These are phyloP conservation scores for Eutypa lata DNA, from an alignment of 2,329 filamentous ascomycete species.

Conservation along the genomic window DNA sequence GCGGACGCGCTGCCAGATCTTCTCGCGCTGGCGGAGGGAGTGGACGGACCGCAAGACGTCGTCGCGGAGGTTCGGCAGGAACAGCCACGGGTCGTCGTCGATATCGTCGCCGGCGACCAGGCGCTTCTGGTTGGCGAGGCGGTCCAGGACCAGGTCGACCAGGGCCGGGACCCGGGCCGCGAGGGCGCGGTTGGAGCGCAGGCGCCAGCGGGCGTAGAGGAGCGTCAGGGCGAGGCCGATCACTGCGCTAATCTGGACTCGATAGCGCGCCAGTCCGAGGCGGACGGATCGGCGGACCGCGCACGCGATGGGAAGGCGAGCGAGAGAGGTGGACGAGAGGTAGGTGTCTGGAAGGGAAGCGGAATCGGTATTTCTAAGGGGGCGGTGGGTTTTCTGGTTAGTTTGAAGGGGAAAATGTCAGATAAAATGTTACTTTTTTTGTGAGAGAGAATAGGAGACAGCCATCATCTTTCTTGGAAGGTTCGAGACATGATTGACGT, in stretches of 20 bases:
- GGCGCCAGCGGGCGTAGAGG: constrained; percentile 62
- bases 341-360: constrained; percentile 56
- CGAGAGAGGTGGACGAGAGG: constrained; percentile 85
- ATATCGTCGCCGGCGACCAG: constrained; percentile 58
- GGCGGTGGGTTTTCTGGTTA: constrained; percentile 79
- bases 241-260: constrained; percentile 74
- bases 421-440: constrained; percentile 26
- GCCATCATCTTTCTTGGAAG: too few relatives aligned
- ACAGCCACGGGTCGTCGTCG: constrained; percentile 74
- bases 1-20: constrained; percentile 79
- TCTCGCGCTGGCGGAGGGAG: constrained; percentile 69
- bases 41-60: constrained; percentile 85
- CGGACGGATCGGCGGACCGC: constrained; percentile 74
- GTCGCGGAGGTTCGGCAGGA: constrained; percentile 84
- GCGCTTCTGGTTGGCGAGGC: constrained; percentile 79
- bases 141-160: constrained; percentile 79
- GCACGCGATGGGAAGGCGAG: constrained; percentile 83
- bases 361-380: constrained; percentile 68
- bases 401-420: constrained; percentile 61
- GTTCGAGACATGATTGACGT: too few relatives aligned
- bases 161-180: constrained; percentile 75
- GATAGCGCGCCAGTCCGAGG: constrained; percentile 80
- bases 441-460: too few relatives aligned
- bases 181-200: constrained; percentile 61
- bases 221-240: constrained; percentile 45